Evolutionary conservation across 177 flowering plant genomes (phyloP), one percentile per base, ranked within the genome.

Genomic region (Vitis hybrid): DNA sequence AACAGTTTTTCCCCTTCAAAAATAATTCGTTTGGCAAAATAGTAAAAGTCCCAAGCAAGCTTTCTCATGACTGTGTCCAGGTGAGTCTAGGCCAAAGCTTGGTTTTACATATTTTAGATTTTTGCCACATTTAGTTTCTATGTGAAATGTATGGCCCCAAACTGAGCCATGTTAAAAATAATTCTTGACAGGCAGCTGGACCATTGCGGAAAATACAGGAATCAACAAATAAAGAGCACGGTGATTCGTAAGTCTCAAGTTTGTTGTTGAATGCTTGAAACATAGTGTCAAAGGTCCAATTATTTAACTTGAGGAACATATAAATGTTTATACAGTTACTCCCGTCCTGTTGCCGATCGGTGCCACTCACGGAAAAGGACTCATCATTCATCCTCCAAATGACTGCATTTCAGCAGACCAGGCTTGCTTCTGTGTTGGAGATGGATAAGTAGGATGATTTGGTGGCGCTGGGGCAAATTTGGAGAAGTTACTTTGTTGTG

Each of bases 161-260:
- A 7, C 19, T 61, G 39, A 67, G 5, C 6, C 10, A 10, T 66
- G 59, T n/a, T 13, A 2, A 10, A 12, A 48, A 10, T 51, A 61
- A 16, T 18, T 61, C 10, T 76, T 69, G 63, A 69, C 86, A 89
- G 93, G 83, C 59, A n/a, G 71, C 73, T 64, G 79, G 81, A 74
- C 70, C 81, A 63, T 71, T 84, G 49, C 13, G 62, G 51, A 48
- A 67, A 48, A 62, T 55, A 50, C 79, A 76, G 66, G 84, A 80
- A 73, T 67, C 83, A 50, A 69, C 88, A 57, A 59, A 78, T 72
- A 79, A 66, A 74, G 82, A 67, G 51, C 72, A 71, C 18, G 80
- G 82, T 68, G 81, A 81, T 55, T 65, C 69, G 92, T 86, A 75
- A 86, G 87, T 72, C 3, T 18, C 20, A 16, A 10, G 5, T 55